Evolutionary conservation across 441 rosid genomes (phyloP), one percentile per base, ranked within the genome.

Genomic region (Croton setiger): DNA sequence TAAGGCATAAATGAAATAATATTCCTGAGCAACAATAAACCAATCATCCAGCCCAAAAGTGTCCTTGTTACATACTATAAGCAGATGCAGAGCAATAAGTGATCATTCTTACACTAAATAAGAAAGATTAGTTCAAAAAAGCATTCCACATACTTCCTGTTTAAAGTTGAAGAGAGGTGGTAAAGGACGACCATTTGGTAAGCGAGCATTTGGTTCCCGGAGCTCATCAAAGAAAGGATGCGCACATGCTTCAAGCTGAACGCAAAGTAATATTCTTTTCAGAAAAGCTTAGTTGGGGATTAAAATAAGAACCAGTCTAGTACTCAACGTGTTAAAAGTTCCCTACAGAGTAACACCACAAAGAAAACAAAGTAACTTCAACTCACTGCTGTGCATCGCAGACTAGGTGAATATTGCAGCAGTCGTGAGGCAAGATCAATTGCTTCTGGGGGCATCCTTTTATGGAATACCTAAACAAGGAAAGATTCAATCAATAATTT

Each of bases 381-480:
- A 82, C 93, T 81, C 61, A 95, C 99, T 57, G 99, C 93, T 3
- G 86, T 72, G 79, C 93, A 88, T 9, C 98, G 85, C 44, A 92
- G 82, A 76, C 84, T 92, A 8, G 97, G 99, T 20, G 98, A 92
- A 81, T 95, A 92, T 69, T 95, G 99, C 74, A 92, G 92, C 76
- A 95, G 83, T 18, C 99, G 86, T 53, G 99, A 95, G 20, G 90
- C 98, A 72, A 95, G 81, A 80, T 95, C 99, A 79, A 95, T 89
- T 56, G 98, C 97, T 71, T 95, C 98, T 0, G 96, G 96, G 75
- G 97, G 99, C 97, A 92, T 92, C 64, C 95, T 89, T 72, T 86
- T 95, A 81, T 90, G 96, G 81, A 95, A 95, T 59, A 92, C 87
- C 97, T 95, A 79, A 53, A 70, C 27, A 66, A 35, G 33, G 7